A percentile compares a stretch with the other conserved stretches of the same genome.
These are phyloP conservation scores for Fagopyrum homotropicum DNA, from an alignment of 148 eudicot genomes.

Conservation along the genomic window DNA sequence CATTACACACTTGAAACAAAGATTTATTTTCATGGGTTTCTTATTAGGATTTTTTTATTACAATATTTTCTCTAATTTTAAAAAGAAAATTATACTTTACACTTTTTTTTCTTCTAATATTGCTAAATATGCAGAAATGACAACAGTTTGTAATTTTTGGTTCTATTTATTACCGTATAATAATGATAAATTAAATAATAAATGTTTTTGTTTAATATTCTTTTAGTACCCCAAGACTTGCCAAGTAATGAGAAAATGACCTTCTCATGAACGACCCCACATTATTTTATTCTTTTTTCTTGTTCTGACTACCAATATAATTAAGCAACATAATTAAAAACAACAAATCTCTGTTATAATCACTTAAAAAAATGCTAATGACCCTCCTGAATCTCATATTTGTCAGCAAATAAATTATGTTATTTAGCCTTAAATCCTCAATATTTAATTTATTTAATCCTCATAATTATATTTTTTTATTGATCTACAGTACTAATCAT, in stretches of 20 bases:
- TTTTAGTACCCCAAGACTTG: not conserved
- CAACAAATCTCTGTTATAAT: slow-evolving; percentile 6
- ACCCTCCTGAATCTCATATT: not conserved
- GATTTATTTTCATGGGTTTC: too few relatives aligned
- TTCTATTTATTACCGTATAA: not conserved
- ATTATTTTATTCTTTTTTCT: not conserved
- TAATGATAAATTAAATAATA: too few relatives aligned
- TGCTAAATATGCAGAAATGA: not conserved
- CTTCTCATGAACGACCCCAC: slow-evolving; percentile 6
- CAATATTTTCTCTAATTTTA: too few relatives aligned
- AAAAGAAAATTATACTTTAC: too few relatives aligned
- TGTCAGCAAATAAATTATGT: not conserved
- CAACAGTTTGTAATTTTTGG: not conserved
- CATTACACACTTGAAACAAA: too few relatives aligned
- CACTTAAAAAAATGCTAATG: not conserved
- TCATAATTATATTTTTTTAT: not conserved
- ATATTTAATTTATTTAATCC: not conserved
- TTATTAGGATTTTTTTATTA: too few relatives aligned
- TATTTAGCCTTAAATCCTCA: not conserved
- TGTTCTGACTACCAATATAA: not conserved
- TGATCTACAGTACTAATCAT: slow-evolving; percentile 3
- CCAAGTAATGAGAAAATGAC: slow-evolving; percentile 7
- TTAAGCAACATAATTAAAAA: not conserved
- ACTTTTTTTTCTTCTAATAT: not conserved
- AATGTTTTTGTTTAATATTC: not conserved